phyloP scores from a whole-genome alignment of 1,139 yeast genomes.

The Pichia sp. region DNA sequence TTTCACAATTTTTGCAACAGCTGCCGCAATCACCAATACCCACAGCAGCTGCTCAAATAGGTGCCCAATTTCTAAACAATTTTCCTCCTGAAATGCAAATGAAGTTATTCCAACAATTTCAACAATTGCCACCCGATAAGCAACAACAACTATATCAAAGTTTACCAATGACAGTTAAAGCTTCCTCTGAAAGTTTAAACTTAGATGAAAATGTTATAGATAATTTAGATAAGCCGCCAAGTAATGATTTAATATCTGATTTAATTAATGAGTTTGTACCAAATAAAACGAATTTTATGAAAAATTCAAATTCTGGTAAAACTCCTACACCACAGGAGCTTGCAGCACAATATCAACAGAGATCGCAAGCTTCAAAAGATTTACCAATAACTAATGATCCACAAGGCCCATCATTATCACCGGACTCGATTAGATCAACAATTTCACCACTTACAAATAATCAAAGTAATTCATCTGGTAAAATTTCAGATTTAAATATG shows the following conservation, averaged over 20 bases:
- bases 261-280: slow-evolving; percentile 24
- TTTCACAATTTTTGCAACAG: slow-evolving; percentile 13
- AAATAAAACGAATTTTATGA: slow-evolving; percentile 4
- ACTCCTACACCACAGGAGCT: slow-evolving; percentile 20
- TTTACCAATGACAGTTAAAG: slow-evolving; percentile 13
- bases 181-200: slow-evolving; percentile 14
- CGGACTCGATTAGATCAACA: slow-evolving; percentile 27
- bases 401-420: slow-evolving; percentile 27
- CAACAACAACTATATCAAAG: slow-evolving; percentile 21
- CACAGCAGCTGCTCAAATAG: slow-evolving; percentile 12
- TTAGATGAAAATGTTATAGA: slow-evolving; percentile 22
- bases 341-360: slow-evolving; percentile 25
- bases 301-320: background rate
- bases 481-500: slow-evolving; percentile 46
- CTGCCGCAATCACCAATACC: slow-evolving; percentile 11
- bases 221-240: slow-evolving; percentile 19
- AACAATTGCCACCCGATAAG: slow-evolving; percentile 13
- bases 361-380: slow-evolving; percentile 14
- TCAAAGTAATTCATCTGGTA: slow-evolving; percentile 13
- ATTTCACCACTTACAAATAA: slow-evolving; percentile 21
- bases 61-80: slow-evolving; percentile 13
- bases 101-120: slow-evolving; percentile 15
- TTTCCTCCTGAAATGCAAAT: slow-evolving; percentile 17
- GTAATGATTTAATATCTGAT: slow-evolving; percentile 19
- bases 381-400: slow-evolving; percentile 1